A percentile compares a stretch with the other conserved stretches of the same genome.
phyloP scores from a whole-genome alignment of 2,329 filamentous ascomycete species.

The Lithohypha guttulata region DNA sequence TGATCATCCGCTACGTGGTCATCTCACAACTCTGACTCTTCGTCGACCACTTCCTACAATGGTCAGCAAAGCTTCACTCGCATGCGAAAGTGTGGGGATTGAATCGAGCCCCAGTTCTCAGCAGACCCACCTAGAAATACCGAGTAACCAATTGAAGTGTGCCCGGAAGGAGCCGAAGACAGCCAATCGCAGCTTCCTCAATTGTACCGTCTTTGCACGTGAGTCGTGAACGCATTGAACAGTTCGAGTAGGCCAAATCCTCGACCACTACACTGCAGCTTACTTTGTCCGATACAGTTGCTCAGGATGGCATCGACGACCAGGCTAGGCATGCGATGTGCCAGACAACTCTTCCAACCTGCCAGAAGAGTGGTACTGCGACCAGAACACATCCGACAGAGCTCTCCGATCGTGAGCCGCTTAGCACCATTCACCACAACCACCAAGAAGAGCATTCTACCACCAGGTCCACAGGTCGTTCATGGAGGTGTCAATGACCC shows the following conservation, averaged over 20 bases:
- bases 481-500: conserved; percentile 80
- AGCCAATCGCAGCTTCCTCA: conserved; percentile 6
- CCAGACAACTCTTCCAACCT: conserved; percentile 1
- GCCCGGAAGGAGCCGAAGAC: neutral
- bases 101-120: no score
- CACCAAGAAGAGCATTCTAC: conserved; percentile 62
- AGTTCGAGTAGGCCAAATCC: no score
- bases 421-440: conserved; percentile 76
- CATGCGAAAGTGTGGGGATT: no score
- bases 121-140: no score
- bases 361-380: neutral
- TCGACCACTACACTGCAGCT: no score
- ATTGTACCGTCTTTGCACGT: conserved; percentile 3
- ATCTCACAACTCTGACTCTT: no score
- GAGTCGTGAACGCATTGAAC: conserved; percentile 5
- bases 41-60: no score
- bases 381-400: conserved; percentile 6
- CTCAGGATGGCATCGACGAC: conserved; percentile 9
- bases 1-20: no score
- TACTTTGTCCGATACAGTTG: neutral
- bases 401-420: conserved; percentile 1
- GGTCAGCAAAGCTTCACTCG: no score
- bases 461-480: conserved; percentile 69
- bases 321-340: conserved; percentile 8
- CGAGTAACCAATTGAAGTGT: no score